Evolutionary conservation across 192 early-diverging fungal genomes (phyloP).

Genomic region (Coemansia sp.): DNA sequence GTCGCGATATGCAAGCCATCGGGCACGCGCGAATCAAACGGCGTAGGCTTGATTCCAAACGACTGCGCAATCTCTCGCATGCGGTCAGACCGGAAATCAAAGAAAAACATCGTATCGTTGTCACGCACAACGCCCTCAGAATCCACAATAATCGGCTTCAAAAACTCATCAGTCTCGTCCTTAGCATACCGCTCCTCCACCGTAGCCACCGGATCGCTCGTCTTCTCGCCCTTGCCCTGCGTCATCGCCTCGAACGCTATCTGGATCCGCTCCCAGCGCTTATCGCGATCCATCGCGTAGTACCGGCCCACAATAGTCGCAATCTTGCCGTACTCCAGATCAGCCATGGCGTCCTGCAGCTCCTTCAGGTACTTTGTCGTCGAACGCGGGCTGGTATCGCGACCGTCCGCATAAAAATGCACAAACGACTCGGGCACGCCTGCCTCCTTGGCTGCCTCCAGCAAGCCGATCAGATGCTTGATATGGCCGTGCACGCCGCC

Average conservation of each 20-base stretch:
- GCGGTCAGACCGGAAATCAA: constrained; percentile 98
- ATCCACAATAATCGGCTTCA: constrained; percentile 95
- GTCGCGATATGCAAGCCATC: constrained; percentile 84
- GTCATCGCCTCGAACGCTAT: constrained; percentile 91
- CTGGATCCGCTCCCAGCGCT: constrained; percentile 99
- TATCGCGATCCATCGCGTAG: constrained; percentile 99
- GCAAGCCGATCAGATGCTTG: constrained; percentile 82
- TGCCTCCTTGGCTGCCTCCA: constrained; percentile 82
- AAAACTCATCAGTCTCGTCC: constrained; percentile 99
- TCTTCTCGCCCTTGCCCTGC: constrained; percentile 74
- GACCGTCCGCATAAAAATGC: constrained; percentile 98
- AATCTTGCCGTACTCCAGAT: constrained; percentile 76
- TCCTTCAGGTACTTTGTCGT: constrained; percentile 77
- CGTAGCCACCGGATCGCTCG: constrained; percentile 61
- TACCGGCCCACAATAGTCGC: constrained; percentile 95
- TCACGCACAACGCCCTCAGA: constrained; percentile 79
- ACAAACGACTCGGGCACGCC: constrained; percentile 85
- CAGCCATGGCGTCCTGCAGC: constrained; percentile 62
- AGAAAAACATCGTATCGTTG: constrained; percentile 92
- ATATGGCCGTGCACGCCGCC: constrained; percentile 98
- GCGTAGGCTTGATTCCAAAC: constrained; percentile 82
- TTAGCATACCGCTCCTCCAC: constrained; percentile 85
- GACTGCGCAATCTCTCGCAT: constrained; percentile 92
- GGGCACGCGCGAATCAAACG: constrained; percentile 81
- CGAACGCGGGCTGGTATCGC: constrained; percentile 93